phyloP scores from a whole-genome alignment of 176 grass and related monocot genomes.

The Melocanna baccifera region DNA sequence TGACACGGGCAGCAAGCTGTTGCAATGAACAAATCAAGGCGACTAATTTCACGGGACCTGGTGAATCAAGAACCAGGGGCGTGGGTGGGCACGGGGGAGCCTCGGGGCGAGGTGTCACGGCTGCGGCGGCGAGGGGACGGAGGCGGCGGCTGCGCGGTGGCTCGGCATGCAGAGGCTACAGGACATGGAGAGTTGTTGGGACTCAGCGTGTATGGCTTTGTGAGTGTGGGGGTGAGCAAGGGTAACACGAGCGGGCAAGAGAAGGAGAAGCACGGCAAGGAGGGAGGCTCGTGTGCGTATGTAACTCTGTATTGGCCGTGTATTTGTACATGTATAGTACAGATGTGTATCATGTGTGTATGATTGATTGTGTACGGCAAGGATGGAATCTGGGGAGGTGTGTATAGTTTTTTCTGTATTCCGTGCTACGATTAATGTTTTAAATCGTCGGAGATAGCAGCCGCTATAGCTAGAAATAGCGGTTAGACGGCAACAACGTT shows the following conservation, averaged over 20 bases:
- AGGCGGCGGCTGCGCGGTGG: background rate
- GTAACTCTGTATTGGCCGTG: background rate
- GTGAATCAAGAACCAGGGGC: constrained; percentile 26
- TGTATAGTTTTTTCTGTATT: background rate
- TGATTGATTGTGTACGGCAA: background rate
- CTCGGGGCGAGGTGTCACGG: constrained; percentile 13
- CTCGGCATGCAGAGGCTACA: constrained; percentile 8
- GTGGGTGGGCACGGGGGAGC: background rate
- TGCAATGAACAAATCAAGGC: background rate
- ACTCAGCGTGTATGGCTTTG: background rate
- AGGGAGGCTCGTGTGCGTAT: background rate
- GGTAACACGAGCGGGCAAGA: background rate
- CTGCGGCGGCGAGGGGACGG: background rate
- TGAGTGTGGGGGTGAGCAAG: background rate
- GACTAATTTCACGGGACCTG: background rate
- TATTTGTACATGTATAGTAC: background rate
- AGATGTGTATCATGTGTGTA: background rate
- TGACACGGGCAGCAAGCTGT: background rate
- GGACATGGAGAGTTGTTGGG: background rate
- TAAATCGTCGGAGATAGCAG: no score
- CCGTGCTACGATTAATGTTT: no score
- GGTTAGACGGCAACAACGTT: no score
- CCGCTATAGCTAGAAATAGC: no score
- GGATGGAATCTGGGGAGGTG: background rate
- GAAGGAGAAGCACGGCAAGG: background rate